Evolutionary conservation across 129 eudicot genomes (phyloP).

Genomic region (Glebionis coronaria): DNA sequence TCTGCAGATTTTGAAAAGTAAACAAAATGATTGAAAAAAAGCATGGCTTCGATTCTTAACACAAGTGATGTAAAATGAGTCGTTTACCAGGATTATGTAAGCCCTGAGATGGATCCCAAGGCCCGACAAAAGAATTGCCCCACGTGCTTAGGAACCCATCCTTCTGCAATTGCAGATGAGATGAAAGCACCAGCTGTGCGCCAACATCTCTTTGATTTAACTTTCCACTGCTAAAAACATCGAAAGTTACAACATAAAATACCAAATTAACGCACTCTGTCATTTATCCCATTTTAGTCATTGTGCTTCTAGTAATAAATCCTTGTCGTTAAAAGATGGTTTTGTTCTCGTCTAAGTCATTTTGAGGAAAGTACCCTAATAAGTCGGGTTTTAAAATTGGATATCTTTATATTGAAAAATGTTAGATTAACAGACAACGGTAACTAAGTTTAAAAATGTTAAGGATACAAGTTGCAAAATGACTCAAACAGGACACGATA

Average conservation of each 20-base stretch:
- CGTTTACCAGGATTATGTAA: slow-evolving; percentile 85
- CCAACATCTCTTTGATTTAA: slow-evolving; percentile 66
- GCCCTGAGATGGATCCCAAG: slow-evolving; percentile 99
- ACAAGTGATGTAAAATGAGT: not conserved
- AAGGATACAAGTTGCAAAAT: no score
- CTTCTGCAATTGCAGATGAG: slow-evolving; percentile 86
- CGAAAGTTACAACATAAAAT: not conserved
- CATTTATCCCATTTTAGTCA: no score
- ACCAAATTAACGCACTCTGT: no score
- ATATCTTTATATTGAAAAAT: no score
- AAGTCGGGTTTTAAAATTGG: no score
- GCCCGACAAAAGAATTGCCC: slow-evolving; percentile 94
- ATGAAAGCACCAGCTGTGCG: slow-evolving; percentile 60
- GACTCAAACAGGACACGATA: no score
- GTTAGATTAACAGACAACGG: no score
- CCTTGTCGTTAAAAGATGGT: no score
- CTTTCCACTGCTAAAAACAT: slow-evolving; percentile 44
- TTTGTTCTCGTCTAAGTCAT: no score
- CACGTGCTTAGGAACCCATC: slow-evolving; percentile 93
- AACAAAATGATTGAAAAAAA: slow-evolving; percentile 7
- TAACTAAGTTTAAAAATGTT: no score
- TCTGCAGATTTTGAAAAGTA: slow-evolving; percentile 38
- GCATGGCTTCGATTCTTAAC: not conserved
- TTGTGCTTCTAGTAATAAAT: no score
- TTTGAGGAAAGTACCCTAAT: no score